Conservation (phyloP, 2,329 filamentous ascomycete genomes). For the Pyrenochaeta sp. region DNA sequence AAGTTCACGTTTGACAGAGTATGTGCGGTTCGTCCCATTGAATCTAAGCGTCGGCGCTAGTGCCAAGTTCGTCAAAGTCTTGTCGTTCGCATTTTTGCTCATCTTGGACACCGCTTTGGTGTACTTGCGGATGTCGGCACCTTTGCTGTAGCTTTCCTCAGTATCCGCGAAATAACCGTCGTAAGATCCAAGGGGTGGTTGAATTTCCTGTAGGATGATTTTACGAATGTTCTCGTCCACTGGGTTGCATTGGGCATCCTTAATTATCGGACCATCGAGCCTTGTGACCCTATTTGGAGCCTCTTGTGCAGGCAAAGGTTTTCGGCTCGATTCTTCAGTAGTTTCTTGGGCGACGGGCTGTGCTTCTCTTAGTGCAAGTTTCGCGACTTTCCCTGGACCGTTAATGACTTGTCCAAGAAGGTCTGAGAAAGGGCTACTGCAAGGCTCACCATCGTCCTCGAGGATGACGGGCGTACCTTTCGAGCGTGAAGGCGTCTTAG, state of each 20-base stretch:
- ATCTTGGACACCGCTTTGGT: conserved; percentile 72
- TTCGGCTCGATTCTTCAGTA: conserved; percentile 23
- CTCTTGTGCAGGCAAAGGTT: conserved; percentile 31
- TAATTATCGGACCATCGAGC: conserved; percentile 76
- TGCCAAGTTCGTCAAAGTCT: conserved; percentile 67
- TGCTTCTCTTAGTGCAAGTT: conserved; percentile 60
- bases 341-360: conserved; percentile 41
- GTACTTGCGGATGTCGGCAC: conserved; percentile 81
- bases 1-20: conserved; percentile 83
- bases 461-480: conserved; percentile 51
- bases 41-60: conserved; percentile 74
- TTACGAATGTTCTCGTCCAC: conserved; percentile 78
- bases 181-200: conserved; percentile 78
- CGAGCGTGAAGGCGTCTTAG: conserved; percentile 80
- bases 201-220: conserved; percentile 76
- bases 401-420: conserved; percentile 62
- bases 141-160: conserved; percentile 69
- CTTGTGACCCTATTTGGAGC: conserved; percentile 52
- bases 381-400: conserved; percentile 56
- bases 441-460: conserved; percentile 55
- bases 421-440: conserved; percentile 77
- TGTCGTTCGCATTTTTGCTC: conserved; percentile 62
- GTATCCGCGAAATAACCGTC: conserved; percentile 81
- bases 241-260: conserved; percentile 86
- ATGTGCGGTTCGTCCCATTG: conserved; percentile 69